Percentiles rank a stretch among this genome's conserved stretches.
Conservation (phyloP, 2,329 filamentous ascomycete genomes). For the Sordariomycetes sp. region DNA sequence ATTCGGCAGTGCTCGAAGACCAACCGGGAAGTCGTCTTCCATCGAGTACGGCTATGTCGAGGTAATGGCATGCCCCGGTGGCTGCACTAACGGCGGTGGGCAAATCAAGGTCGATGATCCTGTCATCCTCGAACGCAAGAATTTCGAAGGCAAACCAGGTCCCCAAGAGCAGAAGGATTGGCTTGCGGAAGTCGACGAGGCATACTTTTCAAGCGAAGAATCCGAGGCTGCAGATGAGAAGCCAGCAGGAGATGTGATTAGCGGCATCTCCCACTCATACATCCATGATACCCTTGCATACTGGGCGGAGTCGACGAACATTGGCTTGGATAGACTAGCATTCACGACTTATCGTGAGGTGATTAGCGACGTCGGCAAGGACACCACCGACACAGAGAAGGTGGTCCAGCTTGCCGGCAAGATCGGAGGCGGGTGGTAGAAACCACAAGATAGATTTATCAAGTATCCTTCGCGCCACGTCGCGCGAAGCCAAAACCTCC, state of each 20-base stretch:
- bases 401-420: constrained; percentile 85
- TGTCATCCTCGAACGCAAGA: constrained; percentile 40
- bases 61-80: constrained; percentile 98
- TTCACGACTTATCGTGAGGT: constrained; percentile 89
- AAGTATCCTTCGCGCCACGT: constrained; percentile 41
- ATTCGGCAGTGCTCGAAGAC: constrained; percentile 44
- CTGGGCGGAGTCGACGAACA: constrained; percentile 66
- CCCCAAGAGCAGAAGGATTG: constrained; percentile 79
- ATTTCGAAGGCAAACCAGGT: constrained; percentile 47
- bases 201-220: constrained; percentile 70
- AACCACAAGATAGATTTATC: constrained; percentile 17
- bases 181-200: constrained; percentile 75
- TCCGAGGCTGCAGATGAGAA: constrained; percentile 21
- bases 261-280: constrained; percentile 56
- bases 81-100: constrained; percentile 94
- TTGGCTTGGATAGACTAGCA: constrained; percentile 62
- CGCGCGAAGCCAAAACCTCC: constrained; percentile 69
- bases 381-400: constrained; percentile 62
- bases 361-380: constrained; percentile 88
- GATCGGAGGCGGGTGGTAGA: constrained; percentile 87
- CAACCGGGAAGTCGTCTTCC: constrained; percentile 34
- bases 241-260: constrained; percentile 35
- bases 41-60: constrained; percentile 87
- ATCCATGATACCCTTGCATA: constrained; percentile 62
- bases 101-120: constrained; percentile 89